Evolutionary conservation across 2,329 filamentous ascomycete species (phyloP).

Genomic region (Claviceps maximensis): DNA sequence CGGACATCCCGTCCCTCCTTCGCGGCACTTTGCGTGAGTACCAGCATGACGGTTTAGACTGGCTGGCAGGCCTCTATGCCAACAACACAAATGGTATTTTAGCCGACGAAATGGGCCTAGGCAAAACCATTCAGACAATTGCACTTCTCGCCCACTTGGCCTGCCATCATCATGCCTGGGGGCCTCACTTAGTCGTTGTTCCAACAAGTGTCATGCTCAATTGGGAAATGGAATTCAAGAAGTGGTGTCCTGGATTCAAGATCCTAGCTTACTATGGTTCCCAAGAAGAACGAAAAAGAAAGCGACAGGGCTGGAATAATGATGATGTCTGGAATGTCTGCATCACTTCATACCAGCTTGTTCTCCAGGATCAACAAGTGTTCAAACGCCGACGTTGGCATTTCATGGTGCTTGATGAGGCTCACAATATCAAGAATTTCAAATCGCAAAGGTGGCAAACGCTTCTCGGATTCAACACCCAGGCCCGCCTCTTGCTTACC

Average conservation of each 20-base stretch:
- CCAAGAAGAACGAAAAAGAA: constrained; percentile 80
- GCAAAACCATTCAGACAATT: constrained; percentile 97
- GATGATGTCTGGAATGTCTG: constrained; percentile 93
- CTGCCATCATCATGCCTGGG: constrained; percentile 83
- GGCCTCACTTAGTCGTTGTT: constrained; percentile 88
- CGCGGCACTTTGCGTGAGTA: constrained; percentile 88
- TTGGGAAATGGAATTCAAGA: constrained; percentile 99
- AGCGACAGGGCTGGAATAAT: constrained; percentile 86
- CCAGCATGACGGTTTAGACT: constrained; percentile 92
- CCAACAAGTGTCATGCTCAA: constrained; percentile 98
- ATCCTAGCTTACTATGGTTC: constrained; percentile 94
- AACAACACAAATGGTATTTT: constrained; percentile 92
- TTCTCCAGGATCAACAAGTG: constrained; percentile 84
- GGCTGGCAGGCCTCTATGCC: constrained; percentile 84
- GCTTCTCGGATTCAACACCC: constrained; percentile 83
- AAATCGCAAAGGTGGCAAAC: constrained; percentile 96
- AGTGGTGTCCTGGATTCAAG: constrained; percentile 96
- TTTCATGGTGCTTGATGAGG: constrained; percentile 95
- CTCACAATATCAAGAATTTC: constrained; percentile 99
- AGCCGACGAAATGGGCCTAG: constrained; percentile 95
- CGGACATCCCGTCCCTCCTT: constrained; percentile 66
- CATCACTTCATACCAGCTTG: constrained; percentile 94
- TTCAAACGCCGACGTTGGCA: constrained; percentile 92
- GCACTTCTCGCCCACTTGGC: constrained; percentile 85
- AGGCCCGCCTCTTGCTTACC: constrained; percentile 73